phyloP scores from a whole-genome alignment of 1,284 basidiomycete genomes.

The Pseudozyma sp. region DNA sequence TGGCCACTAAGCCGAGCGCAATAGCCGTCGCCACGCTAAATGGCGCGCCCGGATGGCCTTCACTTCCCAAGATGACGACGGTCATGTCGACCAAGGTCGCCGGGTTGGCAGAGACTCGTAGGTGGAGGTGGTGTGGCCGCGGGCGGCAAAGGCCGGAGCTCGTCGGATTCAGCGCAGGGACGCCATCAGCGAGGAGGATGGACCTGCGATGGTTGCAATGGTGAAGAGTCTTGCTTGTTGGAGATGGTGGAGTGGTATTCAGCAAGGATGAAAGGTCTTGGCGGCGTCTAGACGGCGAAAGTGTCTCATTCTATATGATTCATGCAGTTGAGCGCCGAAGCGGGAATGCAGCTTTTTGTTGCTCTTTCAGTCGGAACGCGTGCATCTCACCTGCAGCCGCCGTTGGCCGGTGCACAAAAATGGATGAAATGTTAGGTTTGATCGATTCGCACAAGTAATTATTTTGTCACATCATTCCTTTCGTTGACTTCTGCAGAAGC shows the following conservation, averaged over 20 bases:
- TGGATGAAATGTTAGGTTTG: too few species aligned
- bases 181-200: background rate
- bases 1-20: slow-evolving; percentile 82
- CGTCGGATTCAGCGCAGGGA: slow-evolving; percentile 1
- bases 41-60: slow-evolving; percentile 23
- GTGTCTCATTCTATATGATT: background rate
- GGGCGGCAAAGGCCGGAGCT: slow-evolving; percentile 12
- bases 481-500: too few species aligned
- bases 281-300: too few species aligned
- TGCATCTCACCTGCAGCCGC: slow-evolving; percentile 1
- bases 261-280: too few species aligned
- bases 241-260: background rate
- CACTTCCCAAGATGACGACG: background rate
- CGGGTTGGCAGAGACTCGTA: background rate
- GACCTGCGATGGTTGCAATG: background rate
- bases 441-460: too few species aligned
- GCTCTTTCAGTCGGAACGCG: slow-evolving; percentile 17
- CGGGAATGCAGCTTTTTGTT: slow-evolving; percentile 8
- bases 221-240: background rate
- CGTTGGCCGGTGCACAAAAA: slow-evolving; percentile 8
- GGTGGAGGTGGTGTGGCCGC: background rate
- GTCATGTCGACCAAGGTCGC: slow-evolving; percentile 11
- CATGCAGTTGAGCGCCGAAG: slow-evolving; percentile 11
- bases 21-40: slow-evolving; percentile 60
- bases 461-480: too few species aligned